Evolutionary conservation across 2,329 filamentous ascomycete species (phyloP), one percentile per base, ranked within the genome.

Genomic region (Pseudocercospora cruenta): DNA sequence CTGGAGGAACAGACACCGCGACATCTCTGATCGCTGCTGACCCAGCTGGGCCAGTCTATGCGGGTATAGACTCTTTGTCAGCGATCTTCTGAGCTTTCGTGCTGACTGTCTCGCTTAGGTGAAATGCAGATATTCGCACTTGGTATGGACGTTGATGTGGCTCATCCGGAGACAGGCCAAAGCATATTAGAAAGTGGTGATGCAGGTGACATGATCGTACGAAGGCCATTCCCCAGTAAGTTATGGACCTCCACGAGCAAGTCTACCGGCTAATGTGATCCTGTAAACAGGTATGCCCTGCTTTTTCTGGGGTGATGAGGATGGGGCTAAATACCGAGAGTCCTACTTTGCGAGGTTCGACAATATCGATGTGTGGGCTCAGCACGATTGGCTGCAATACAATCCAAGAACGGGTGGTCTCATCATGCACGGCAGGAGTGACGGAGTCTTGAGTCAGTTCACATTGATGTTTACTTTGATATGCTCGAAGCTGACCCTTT

Each of bases 1-100:
- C 81, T 4, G 83, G 83, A 19, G 83, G 82, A 9, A 84, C 83
- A 0, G 83, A 85, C 62, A 78, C 82, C 10, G 80, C 78, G 1
- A 82, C 81, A 2, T 81, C 79, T 1, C 80, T 79, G 66, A 75
- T 81, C 65, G 80, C 80, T n/a, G 78, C 76, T 31, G 80, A 82
- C 65, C 80, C 80, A 0, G 77, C 77, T 6, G 79, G 79, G 7
- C 79, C 80, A 0, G 73, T 84, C 0, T 78, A 82, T 65, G 75
- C 79, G 0, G 82, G 82, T 51, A 51, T 4, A 19, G 14, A 21
- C 28, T 81, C 83, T 71, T 66, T 66, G 49, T 51, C 49, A 19
- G 19, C 28, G 4, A 16, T 21, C 43, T 31, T 54, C 10, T 51
- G 22, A 16, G 7, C 1, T 7, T 19, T 22, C 8, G 9, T n/a